These are phyloP conservation scores for Ceraceosorus guamensis DNA, from an alignment of 1,284 basidiomycete genomes.

Conservation along the genomic window DNA sequence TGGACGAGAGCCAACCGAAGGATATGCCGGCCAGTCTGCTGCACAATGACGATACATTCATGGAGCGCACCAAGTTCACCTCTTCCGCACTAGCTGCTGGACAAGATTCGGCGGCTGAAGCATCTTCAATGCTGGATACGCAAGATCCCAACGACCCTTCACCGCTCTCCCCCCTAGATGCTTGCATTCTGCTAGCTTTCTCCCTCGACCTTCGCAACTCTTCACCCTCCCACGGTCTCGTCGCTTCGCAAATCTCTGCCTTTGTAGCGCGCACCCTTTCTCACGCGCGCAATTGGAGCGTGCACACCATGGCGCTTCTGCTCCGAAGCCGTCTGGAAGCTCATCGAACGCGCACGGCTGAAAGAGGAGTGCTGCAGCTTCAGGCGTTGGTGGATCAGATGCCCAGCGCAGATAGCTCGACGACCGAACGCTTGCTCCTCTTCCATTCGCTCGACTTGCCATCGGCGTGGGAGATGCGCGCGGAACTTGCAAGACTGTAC, in stretches of 20 bases:
- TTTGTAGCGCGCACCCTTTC: conserved; percentile 39
- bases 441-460: conserved; percentile 43
- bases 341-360: conserved; percentile 40
- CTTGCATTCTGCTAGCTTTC: conserved; percentile 41
- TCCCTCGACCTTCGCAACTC: conserved; percentile 45
- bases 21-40: conserved; percentile 65
- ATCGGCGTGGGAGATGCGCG: conserved; percentile 46
- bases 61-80: conserved; percentile 89
- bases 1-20: conserved; percentile 28
- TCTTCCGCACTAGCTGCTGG: conserved; percentile 53
- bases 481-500: conserved; percentile 40
- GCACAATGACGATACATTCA: conserved; percentile 90
- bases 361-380: conserved; percentile 43
- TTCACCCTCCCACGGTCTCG: conserved; percentile 46
- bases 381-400: conserved; percentile 48
- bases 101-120: conserved; percentile 4
- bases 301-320: conserved; percentile 46
- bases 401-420: conserved; percentile 47
- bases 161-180: conserved; percentile 36
- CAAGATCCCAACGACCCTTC: conserved; percentile 79
- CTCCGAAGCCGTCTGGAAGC: conserved; percentile 44
- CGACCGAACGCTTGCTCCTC: conserved; percentile 37
- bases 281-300: conserved; percentile 46
- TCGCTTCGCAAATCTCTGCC: conserved; percentile 40
- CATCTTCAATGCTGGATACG: conserved; percentile 52